Evolutionary conservation across 352 stramenopile genomes (phyloP).

Genomic region (Aphanomyces stellatus): DNA sequence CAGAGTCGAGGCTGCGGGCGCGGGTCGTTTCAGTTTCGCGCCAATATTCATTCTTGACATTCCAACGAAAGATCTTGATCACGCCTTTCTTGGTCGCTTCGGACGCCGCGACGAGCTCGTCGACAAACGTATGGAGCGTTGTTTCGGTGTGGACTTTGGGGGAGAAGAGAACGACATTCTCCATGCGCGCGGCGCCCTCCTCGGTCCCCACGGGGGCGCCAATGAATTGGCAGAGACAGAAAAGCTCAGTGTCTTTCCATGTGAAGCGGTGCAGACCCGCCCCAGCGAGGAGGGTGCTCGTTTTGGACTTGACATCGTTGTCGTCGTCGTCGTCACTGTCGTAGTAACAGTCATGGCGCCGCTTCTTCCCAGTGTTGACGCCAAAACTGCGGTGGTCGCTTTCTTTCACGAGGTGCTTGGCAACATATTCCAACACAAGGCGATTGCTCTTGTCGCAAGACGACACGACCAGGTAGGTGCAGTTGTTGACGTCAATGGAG

Average conservation of each 20-base stretch:
- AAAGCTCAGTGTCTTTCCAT: background rate
- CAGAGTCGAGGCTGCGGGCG: background rate
- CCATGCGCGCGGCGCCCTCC: background rate
- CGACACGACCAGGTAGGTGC: background rate
- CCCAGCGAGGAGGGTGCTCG: background rate
- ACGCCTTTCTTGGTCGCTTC: conserved; percentile 4
- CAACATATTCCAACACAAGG: background rate
- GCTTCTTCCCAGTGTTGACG: background rate
- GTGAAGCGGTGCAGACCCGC: background rate
- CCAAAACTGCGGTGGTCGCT: background rate
- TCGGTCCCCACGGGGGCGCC: background rate
- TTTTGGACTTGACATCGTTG: background rate
- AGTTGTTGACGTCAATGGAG: background rate
- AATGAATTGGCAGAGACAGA: background rate
- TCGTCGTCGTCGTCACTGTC: background rate
- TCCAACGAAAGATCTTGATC: conserved; percentile 6
- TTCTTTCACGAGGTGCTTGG: background rate
- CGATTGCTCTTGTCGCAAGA: background rate
- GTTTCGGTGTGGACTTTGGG: background rate
- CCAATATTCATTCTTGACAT: background rate
- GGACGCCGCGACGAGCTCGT: background rate
- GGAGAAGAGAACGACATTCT: background rate
- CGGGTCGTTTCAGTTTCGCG: background rate
- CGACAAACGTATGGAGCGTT: background rate
- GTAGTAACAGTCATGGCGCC: background rate